Percentiles rank a stretch among this genome's conserved stretches.
These are phyloP conservation scores for Hansfordia pulvinata DNA, from an alignment of 2,329 filamentous ascomycete genomes.

Conservation along the genomic window DNA sequence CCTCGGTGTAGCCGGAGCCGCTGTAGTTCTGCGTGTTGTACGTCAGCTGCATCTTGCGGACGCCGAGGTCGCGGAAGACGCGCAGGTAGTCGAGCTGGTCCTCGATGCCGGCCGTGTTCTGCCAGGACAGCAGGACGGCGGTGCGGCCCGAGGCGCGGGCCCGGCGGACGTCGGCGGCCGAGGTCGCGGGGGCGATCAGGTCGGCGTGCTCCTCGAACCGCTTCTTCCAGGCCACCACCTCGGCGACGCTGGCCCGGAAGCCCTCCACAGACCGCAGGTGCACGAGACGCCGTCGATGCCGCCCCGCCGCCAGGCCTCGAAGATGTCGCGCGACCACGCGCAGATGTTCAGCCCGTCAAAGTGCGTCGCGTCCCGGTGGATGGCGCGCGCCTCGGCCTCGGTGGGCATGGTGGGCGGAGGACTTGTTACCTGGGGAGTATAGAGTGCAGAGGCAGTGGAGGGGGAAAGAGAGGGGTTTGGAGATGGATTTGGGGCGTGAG, in stretches of 20 bases:
- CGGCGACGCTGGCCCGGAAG: slow-evolving; percentile 21
- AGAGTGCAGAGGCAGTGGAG: no score
- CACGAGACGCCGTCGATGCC: slow-evolving; percentile 26
- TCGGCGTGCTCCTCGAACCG: slow-evolving; percentile 26
- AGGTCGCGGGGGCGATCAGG: slow-evolving; percentile 22
- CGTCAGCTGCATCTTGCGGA: slow-evolving; percentile 26
- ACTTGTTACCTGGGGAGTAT: no score
- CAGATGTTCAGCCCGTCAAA: slow-evolving; percentile 26
- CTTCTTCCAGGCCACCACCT: slow-evolving; percentile 26
- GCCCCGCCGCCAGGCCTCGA: slow-evolving; percentile 22
- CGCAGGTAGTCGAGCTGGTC: slow-evolving; percentile 22
- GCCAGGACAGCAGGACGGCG: slow-evolving; percentile 23
- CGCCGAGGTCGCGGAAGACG: slow-evolving; percentile 24
- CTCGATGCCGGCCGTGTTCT: slow-evolving; percentile 26
- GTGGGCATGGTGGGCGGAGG: slow-evolving; percentile 18
- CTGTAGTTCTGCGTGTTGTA: slow-evolving; percentile 28
- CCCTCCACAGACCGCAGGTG: slow-evolving; percentile 24
- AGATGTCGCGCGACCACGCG: slow-evolving; percentile 23
- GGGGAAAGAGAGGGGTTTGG: no score
- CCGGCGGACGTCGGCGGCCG: slow-evolving; percentile 19
- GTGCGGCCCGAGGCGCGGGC: slow-evolving; percentile 22
- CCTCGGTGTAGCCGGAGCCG: slow-evolving; percentile 23
- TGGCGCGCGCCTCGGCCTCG: slow-evolving; percentile 19
- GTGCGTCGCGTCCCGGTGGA: slow-evolving; percentile 21
- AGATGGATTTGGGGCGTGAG: no score